Percentiles rank a stretch among this genome's conserved stretches.
These are phyloP conservation scores for Myxozyma geophila DNA, from an alignment of 805 yeast genomes.

Conservation along the genomic window DNA sequence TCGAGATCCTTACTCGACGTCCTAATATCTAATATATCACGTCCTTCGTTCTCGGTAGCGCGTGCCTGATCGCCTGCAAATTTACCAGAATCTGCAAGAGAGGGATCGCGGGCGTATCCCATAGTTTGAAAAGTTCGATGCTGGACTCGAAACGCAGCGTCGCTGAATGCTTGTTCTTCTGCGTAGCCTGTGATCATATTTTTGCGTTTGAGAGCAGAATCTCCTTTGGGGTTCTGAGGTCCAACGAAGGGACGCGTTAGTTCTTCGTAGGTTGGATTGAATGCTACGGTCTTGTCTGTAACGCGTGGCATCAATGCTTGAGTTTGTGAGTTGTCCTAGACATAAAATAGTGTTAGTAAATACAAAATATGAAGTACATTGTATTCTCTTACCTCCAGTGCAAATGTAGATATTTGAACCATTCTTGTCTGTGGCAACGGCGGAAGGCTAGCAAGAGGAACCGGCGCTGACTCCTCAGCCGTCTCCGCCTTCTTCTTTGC, in stretches of 20 bases:
- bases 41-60: slow-evolving; percentile 39
- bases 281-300: slow-evolving; percentile 29
- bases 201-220: slow-evolving; percentile 39
- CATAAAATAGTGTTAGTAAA: not conserved
- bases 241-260: slow-evolving; percentile 32
- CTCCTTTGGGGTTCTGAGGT: slow-evolving; percentile 32
- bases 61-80: slow-evolving; percentile 37
- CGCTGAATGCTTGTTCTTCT: slow-evolving; percentile 49
- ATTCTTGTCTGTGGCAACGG: slow-evolving; percentile 25
- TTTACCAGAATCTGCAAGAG: slow-evolving; percentile 16
- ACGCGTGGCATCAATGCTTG: slow-evolving; percentile 34
- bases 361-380: not conserved
- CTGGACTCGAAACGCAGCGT: slow-evolving; percentile 50
- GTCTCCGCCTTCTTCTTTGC: not conserved
- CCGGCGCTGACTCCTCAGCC: slow-evolving; percentile 6
- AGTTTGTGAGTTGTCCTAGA: slow-evolving; percentile 11
- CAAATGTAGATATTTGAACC: slow-evolving; percentile 30
- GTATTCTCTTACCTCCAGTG: slow-evolving; percentile 21
- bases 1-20: slow-evolving; percentile 44
- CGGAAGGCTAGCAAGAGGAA: slow-evolving; percentile 25
- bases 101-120: slow-evolving; percentile 45
- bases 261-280: slow-evolving; percentile 35
- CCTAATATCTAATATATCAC: slow-evolving; percentile 40
- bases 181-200: slow-evolving; percentile 43
- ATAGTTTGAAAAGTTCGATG: slow-evolving; percentile 47